These are phyloP conservation scores for Eleusine indica DNA, from an alignment of 176 grass and related monocot genomes.

Conservation along the genomic window DNA sequence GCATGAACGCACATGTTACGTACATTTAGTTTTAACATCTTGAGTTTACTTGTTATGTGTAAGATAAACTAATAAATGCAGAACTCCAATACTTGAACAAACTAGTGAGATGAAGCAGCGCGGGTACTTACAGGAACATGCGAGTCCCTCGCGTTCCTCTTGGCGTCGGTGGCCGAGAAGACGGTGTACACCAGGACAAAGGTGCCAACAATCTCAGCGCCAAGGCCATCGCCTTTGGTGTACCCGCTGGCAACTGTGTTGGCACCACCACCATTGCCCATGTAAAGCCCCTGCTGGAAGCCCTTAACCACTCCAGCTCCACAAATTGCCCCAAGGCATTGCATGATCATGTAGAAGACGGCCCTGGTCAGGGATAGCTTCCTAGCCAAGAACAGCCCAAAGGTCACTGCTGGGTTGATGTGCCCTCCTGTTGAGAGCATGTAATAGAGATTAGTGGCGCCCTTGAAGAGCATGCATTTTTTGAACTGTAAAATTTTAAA, in stretches of 20 bases:
- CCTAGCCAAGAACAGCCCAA: constrained; percentile 84
- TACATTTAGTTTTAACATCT: too few relatives aligned
- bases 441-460: constrained; percentile 24
- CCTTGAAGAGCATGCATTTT: not conserved
- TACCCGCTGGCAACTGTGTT: constrained; percentile 70
- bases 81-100: not conserved
- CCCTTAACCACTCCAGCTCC: constrained; percentile 90
- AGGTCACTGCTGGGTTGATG: constrained; percentile 94
- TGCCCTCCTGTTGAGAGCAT: constrained; percentile 66
- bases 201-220: constrained; percentile 88
- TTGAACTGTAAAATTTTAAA: not conserved
- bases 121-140: constrained; percentile 78
- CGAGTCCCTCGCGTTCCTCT: constrained; percentile 91
- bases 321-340: constrained; percentile 87
- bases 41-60: not conserved
- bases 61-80: not conserved
- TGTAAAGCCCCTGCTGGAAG: constrained; percentile 78
- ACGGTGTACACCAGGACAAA: constrained; percentile 96
- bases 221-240: constrained; percentile 80
- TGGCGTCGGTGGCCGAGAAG: constrained; percentile 92
- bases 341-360: constrained; percentile 90
- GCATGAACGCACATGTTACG: not conserved
- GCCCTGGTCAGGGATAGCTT: constrained; percentile 84
- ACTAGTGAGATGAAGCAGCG: not conserved
- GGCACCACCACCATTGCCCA: constrained; percentile 76